Evolutionary conservation across 2,329 filamentous ascomycete species (phyloP), one percentile per base, ranked within the genome.

Genomic region (Metarhizium anisopliae): DNA sequence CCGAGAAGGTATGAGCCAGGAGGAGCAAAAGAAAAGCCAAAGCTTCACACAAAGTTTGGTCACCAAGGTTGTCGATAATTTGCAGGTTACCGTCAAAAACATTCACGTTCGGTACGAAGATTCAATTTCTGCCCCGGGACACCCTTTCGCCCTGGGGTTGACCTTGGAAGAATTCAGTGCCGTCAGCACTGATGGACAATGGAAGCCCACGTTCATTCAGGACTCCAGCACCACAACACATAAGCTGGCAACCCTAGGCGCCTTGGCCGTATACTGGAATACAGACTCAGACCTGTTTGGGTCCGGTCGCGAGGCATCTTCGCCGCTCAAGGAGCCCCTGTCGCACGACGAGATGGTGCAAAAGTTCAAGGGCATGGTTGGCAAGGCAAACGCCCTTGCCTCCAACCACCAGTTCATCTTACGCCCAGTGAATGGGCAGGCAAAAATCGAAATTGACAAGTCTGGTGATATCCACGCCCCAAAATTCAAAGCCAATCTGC

Each of bases 41-140:
- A 96, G 90, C 71, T 99, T 99, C 67, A 96, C 92, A 4, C 87
- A 95, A 64, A 97, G 92, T 69, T 74, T 99, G 62, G 86, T 93
- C 51, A 96, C 93, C 42, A 96, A 96, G 64, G 95, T 99, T 66
- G 90, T 97, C 67, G 94, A 99, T 78, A 99, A 99, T 67, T 79
- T 99, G 45, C 94, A 99, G 71, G 90, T 99, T 64, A 94, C 89
- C 29, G 86, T 99, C 71, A 97, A 96, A 78, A 99, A 97, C 69
- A 96, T 99, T 58, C 94, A 99, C 70, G 83, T 99, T 60, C 89
- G 94, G 64, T 99, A 99, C 72, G 94, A 99, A 72, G 94, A 99
- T 72, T 92, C 93, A 14, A 90, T 99, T 64, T 95, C 94, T 20
- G 89, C 92, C 10, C 92, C 93, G 0, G 92, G 91, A 1, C 94